Evolutionary conservation across 2,329 filamentous ascomycete genomes (phyloP), one percentile per base, ranked within the genome.

Genomic region (Pseudofabraea citricarpa): DNA sequence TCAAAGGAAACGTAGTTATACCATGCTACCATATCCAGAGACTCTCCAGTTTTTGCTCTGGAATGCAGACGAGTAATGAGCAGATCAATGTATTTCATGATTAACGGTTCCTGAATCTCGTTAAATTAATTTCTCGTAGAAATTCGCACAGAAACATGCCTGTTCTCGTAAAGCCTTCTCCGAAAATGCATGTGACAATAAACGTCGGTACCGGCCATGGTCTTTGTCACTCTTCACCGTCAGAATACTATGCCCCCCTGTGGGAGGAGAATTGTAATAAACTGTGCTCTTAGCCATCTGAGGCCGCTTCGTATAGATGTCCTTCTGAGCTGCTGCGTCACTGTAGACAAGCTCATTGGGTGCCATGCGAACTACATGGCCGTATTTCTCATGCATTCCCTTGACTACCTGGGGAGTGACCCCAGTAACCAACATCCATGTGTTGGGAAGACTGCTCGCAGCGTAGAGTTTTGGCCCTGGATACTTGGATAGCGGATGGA

Each of bases 61-160:
- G 5, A 3, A 5, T 3, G n/a, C 15, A 44, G 33, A 35, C 45
- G 40, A 8, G 29, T 24, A 6, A 54, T 38, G 2, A 61, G 23
- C 26, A 57, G 45, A 33, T 61, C 53, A 3, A 56, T 55, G 26
- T 64, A 64, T 5, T 39, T 41, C 7, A 56, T 52, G 20, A 67
- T 51, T 2, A 65, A 50, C 1, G 49, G 41, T 44, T 66, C 60
- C 38, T 67, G 58, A 2, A 15, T n/a, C n/a, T n/a, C n/a, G n/a
- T n/a, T n/a, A n/a, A n/a, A n/a, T n/a, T n/a, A n/a, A n/a, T n/a
- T n/a, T n/a, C n/a, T n/a, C n/a, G n/a, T n/a, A 29, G 26, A 29
- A 29, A 29, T 12, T 12, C 10, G 5, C 12, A 29, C 6, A 12
- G 6, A 6, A 29, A 13, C 33, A 2, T 19, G 26, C 23, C 36